Percentiles rank a stretch among this genome's conserved stretches.
Evolutionary conservation across 164 flowering plant species (phyloP).

Genomic region (Tinospora cordifolia): DNA sequence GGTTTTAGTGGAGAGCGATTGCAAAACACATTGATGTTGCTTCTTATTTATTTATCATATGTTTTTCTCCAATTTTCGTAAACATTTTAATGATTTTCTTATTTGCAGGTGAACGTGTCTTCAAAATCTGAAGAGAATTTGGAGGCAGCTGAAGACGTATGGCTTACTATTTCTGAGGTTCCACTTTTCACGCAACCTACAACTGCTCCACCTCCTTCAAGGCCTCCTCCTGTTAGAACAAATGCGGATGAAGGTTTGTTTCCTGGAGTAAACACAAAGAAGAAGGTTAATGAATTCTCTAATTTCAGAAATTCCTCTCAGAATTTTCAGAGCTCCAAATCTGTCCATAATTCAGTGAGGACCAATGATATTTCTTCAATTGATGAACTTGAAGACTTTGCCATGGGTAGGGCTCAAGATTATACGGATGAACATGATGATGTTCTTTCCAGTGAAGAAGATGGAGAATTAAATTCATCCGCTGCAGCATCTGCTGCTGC

Average conservation of each 20-base stretch:
- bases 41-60: constrained; percentile 43
- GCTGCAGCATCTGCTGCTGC: constrained; percentile 79
- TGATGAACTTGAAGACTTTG: constrained; percentile 80
- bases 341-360: constrained; percentile 31
- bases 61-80: constrained; percentile 28
- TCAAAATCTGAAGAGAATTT: constrained; percentile 38
- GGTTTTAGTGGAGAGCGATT: constrained; percentile 27
- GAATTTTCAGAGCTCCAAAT: constrained; percentile 35
- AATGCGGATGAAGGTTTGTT: constrained; percentile 33
- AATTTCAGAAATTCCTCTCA: constrained; percentile 33
- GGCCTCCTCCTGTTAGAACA: constrained; percentile 72
- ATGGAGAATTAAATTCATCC: constrained; percentile 41
- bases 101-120: constrained; percentile 30
- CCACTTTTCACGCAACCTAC: constrained; percentile 89
- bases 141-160: constrained; percentile 54
- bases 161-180: constrained; percentile 86
- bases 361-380: constrained; percentile 37
- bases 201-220: constrained; percentile 93
- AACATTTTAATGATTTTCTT: constrained; percentile 29
- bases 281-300: constrained; percentile 33
- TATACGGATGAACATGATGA: constrained; percentile 36
- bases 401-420: constrained; percentile 42
- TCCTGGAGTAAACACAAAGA: constrained; percentile 33
- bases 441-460: constrained; percentile 46
- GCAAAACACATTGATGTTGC: constrained; percentile 32